Evolutionary conservation across 2,329 filamentous ascomycete genomes (phyloP), one percentile per base, ranked within the genome.

Genomic region (Xylaria sp.): DNA sequence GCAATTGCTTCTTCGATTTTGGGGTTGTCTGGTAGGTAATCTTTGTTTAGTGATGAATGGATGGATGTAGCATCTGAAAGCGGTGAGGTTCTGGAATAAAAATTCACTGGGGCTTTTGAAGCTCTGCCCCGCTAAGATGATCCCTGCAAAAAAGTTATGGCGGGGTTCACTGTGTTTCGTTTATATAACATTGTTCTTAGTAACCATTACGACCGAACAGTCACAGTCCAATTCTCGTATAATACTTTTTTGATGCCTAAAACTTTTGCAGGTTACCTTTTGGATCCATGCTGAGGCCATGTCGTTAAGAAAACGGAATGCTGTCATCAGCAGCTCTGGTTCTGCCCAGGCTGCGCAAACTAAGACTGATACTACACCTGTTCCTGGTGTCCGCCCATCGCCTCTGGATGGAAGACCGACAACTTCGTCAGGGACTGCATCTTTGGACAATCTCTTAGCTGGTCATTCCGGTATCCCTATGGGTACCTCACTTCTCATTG

Each of bases 371-470:
- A 80, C 79, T 68, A 76, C 79, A 23, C 80, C 83, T 46, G 75
- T 81, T 2, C 79, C 81, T 0, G 87, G 86, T 23, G 86, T 94
- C 26, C 89, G 95, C 59, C 93, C 95, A 17, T 99, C 96, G 13
- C 93, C 94, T 56, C 83, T 97, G 38, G 94, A 97, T 78, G 95
- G 95, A 65, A 90, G 94, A 57, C 86, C 90, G 44, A 97, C 93
- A 7, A 98, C 92, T 2, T 99, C 96, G 0, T 98, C 96, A 0
- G 96, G 96, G 26, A 95, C 93, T 0, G 86, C 89, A 3, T 97
- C 94, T 20, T 83, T 99, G 48, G 96, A 99, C 77, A 88, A 89
- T 67, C 85, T 97, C 20, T 84, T 99, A 1, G 93, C 93, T 48
- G 94, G 95, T 0, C 95, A 98, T 81, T 88, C 90, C 4, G 96